Evolutionary conservation across 2,329 filamentous ascomycete genomes (phyloP).

Genomic region (Ophiostoma fasciatum): DNA sequence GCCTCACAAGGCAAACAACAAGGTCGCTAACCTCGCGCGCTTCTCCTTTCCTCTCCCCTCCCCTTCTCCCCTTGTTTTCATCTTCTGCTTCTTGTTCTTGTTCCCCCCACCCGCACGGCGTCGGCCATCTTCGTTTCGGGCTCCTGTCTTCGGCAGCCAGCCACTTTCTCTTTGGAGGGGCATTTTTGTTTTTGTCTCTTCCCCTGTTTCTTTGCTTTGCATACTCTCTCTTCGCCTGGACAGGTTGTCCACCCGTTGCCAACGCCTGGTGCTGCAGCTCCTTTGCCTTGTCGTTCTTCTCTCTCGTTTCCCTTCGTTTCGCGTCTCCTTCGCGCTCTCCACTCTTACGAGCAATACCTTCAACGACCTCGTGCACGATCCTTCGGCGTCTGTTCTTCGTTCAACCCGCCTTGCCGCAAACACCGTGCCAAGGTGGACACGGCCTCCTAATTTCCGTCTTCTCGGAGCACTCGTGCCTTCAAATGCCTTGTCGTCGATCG

Average conservation of each 20-base stretch:
- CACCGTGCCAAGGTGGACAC: not conserved
- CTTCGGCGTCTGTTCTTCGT: not conserved
- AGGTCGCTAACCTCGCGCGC: not conserved
- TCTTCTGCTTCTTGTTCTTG: not conserved
- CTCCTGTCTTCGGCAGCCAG: not conserved
- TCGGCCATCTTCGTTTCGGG: not conserved
- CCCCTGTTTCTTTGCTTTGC: too few species aligned
- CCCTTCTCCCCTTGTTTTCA: too few species aligned
- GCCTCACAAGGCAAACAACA: not conserved
- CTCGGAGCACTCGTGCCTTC: constrained; percentile 1
- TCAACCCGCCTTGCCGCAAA: too few species aligned
- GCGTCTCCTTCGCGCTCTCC: not conserved
- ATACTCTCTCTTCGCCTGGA: not conserved
- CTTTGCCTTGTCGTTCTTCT: not conserved
- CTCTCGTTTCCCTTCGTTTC: not conserved
- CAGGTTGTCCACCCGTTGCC: not conserved
- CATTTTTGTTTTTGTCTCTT: not conserved
- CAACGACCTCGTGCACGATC: too few species aligned
- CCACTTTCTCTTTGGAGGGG: not conserved
- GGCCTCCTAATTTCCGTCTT: not conserved
- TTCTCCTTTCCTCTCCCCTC: too few species aligned
- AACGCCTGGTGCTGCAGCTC: not conserved
- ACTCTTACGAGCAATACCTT: too few species aligned
- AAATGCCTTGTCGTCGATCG: constrained; percentile 20
- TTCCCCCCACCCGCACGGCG: not conserved